Conservation (phyloP, 352 stramenopile genomes). For the Albugo laibachii region DNA sequence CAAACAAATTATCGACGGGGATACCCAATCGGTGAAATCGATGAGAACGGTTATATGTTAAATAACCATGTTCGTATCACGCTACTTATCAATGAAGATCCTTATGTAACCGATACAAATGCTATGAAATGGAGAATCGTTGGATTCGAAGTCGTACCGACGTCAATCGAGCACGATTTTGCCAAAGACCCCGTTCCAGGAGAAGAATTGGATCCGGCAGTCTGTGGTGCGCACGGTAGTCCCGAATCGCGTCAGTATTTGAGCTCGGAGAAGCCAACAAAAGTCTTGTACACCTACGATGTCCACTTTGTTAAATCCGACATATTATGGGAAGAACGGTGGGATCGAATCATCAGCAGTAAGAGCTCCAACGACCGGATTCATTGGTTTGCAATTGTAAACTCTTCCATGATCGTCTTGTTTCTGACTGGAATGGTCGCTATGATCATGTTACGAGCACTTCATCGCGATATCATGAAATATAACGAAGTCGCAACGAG, state of each 20-base stretch:
- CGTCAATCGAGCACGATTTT: slow-evolving; percentile 86
- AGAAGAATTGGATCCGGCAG: slow-evolving; percentile 61
- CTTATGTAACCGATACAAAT: slow-evolving; percentile 38
- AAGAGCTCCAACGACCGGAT: slow-evolving; percentile 95
- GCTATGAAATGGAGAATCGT: slow-evolving; percentile 79
- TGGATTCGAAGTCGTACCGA: slow-evolving; percentile 91
- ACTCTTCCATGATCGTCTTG: slow-evolving; percentile 99
- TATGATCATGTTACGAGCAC: slow-evolving; percentile 98
- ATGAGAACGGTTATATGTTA: slow-evolving; percentile 82
- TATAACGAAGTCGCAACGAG: slow-evolving; percentile 93
- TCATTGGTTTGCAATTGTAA: slow-evolving; percentile 99
- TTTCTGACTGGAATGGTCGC: slow-evolving; percentile 98
- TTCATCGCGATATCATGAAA: slow-evolving; percentile 94
- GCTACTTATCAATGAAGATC: slow-evolving; percentile 81
- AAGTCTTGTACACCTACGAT: slow-evolving; percentile 98
- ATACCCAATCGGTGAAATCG: slow-evolving; percentile 85
- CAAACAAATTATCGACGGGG: slow-evolving; percentile 50
- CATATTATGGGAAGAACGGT: slow-evolving; percentile 92
- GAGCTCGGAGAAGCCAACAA: slow-evolving; percentile 35
- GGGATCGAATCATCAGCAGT: slow-evolving; percentile 98
- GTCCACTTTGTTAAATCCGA: slow-evolving; percentile 90
- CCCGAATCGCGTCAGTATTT: slow-evolving; percentile 42
- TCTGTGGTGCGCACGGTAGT: slow-evolving; percentile 61
- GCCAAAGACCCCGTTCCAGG: slow-evolving; percentile 65
- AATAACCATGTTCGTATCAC: slow-evolving; percentile 98